These are phyloP conservation scores for Pseudogymnoascus sp. DNA, from an alignment of 2,329 filamentous ascomycete species.

Conservation along the genomic window DNA sequence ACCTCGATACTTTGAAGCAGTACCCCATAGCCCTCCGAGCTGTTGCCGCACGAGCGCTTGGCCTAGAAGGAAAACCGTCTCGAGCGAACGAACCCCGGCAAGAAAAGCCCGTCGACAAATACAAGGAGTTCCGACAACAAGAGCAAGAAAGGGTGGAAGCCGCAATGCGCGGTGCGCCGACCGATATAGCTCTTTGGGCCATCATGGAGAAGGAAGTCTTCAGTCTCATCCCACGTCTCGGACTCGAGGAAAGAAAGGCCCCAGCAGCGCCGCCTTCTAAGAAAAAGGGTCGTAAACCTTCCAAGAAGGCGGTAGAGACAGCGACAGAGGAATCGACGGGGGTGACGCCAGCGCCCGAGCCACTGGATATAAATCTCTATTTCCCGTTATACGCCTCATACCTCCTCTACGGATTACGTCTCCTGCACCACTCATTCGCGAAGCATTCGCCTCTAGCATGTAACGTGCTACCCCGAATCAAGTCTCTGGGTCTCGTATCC, in stretches of 20 bases:
- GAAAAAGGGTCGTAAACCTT: conserved; percentile 9
- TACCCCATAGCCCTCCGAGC: conserved; percentile 25
- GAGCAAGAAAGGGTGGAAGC: conserved; percentile 45
- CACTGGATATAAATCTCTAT: conserved; percentile 36
- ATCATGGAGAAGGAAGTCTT: conserved; percentile 61
- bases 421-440: conserved; percentile 48
- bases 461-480: conserved; percentile 56
- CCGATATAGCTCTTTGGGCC: conserved; percentile 59
- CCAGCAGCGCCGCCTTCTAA: background rate
- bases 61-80: conserved; percentile 15
- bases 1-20: conserved; percentile 16
- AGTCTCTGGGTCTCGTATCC: conserved; percentile 57
- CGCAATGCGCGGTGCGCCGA: conserved; percentile 44
- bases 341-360: background rate
- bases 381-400: conserved; percentile 57
- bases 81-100: conserved; percentile 8
- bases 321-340: conserved; percentile 11
- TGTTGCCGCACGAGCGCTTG: conserved; percentile 25
- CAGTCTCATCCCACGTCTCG: conserved; percentile 45
- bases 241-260: conserved; percentile 33
- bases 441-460: conserved; percentile 51
- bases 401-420: conserved; percentile 46
- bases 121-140: conserved; percentile 24
- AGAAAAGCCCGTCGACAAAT: background rate
- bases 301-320: background rate